phyloP scores from a whole-genome alignment of 2,329 filamentous ascomycete species.

The Beauveria asiatica region DNA sequence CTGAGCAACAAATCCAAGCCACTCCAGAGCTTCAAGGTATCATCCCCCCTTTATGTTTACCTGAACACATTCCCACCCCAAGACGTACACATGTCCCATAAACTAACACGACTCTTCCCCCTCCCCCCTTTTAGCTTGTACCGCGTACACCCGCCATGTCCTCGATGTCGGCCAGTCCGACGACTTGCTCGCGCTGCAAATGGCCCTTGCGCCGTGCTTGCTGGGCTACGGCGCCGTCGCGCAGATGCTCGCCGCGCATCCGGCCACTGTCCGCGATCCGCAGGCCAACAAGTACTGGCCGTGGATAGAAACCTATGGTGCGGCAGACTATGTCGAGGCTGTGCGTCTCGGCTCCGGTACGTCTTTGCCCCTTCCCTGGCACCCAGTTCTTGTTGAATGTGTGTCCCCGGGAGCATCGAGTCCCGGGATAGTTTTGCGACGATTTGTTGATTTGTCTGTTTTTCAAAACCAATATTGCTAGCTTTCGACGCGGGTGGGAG shows the following conservation, averaged over 20 bases:
- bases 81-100: too few species aligned
- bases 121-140: constrained; percentile 46
- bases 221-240: constrained; percentile 84
- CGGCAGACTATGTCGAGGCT: constrained; percentile 67
- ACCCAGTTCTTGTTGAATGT: neutral
- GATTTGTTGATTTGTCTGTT: neutral
- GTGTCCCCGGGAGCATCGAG: neutral
- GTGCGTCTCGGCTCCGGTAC: constrained; percentile 62
- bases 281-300: constrained; percentile 70
- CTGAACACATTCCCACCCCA: neutral
- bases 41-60: constrained; percentile 4
- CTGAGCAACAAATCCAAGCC: constrained; percentile 60
- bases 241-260: constrained; percentile 55
- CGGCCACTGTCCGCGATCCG: constrained; percentile 46
- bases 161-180: constrained; percentile 81
- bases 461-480: too few species aligned
- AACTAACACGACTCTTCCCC: constrained; percentile 9
- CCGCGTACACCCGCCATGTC: constrained; percentile 76
- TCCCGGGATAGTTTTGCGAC: neutral
- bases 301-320: constrained; percentile 87
- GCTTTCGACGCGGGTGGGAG: too few species aligned
- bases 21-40: constrained; percentile 67
- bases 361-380: constrained; percentile 16
- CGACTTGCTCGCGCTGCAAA: constrained; percentile 79
- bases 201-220: constrained; percentile 77